A percentile compares a stretch with the other conserved stretches of the same genome.
Conservation (phyloP, 1,139 yeast species). For the Geotrichum citri-aurantii region DNA sequence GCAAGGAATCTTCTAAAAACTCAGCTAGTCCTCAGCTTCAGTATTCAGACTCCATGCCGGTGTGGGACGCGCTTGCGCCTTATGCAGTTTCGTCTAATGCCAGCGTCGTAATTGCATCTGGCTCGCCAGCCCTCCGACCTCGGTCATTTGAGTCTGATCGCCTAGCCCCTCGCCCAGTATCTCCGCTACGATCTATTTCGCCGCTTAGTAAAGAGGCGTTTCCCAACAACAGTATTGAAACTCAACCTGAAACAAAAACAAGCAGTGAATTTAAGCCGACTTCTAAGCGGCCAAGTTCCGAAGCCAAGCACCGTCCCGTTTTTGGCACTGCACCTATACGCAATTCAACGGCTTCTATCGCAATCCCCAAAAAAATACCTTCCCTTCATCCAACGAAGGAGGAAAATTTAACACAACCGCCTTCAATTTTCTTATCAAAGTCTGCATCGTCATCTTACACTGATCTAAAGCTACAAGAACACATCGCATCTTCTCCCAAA, state of each 20-base stretch:
- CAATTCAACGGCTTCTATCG: conserved; percentile 3
- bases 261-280: neutral
- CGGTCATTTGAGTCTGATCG: conserved; percentile 11
- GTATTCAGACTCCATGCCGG: conserved; percentile 17
- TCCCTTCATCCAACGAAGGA: neutral
- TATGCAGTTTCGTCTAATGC: conserved; percentile 16
- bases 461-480: neutral
- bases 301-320: neutral
- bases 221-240: neutral
- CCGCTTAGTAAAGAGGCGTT: conserved; percentile 9
- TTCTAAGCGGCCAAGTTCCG: neutral
- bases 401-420: neutral
- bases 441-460: neutral
- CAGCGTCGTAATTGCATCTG: conserved; percentile 13
- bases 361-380: neutral
- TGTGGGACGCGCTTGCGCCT: conserved; percentile 14
- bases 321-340: conserved; percentile 3
- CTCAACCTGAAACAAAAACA: neutral
- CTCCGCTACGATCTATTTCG: conserved; percentile 10
- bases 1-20: neutral
- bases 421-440: neutral
- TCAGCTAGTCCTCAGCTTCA: conserved; percentile 12
- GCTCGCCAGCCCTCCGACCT: conserved; percentile 7
- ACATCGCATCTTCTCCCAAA: neutral
- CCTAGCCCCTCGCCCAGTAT: conserved; percentile 1